Base-by-base conservation (phyloP, 768 basidiomycete species). In the Pleurotus pulmonarius region DNA sequence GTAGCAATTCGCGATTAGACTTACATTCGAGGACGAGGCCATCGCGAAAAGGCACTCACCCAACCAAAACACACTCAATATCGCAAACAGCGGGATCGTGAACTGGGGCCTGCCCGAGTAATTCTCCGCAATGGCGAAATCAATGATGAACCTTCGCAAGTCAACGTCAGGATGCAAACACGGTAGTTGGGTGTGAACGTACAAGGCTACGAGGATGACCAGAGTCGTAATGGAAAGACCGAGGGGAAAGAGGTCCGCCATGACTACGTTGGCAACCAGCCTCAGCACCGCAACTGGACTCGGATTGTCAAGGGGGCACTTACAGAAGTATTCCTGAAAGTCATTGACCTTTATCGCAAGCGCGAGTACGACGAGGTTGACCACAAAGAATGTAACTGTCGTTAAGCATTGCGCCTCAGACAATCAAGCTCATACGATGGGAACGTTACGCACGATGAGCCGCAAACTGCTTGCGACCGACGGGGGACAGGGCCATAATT, bases 311-410 rank as follows among this genome's bases (percentile, higher is more conserved):
- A 37, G 20, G 37, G 18, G 39, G 22, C 5, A 71, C 80, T 61
- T 57, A 85, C 83, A 86, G 70, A 80, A 85, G 66, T 77, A 86
- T 22, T 81, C 80, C 63, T 83, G 80, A 64, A 80, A 85, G 20
- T 69, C 62, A 67, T 85, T 85, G 45, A 86, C 80, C 46, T 74
- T 73, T 15, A 77, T 70, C 0, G 83, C 73, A 51, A 85, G 73
- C 9, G 74, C 82, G 40, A 86, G 70, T 12, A 82, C 80, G 48
- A 81, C 60, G 56, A 81, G 66, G 61, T 81, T 78, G 55, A 79
- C 64, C 29, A 81, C 47, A 49, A 80, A 72, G 57, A 83, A 68
- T 45, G 66, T 64, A 51, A 70, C 81, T 83, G 58, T 16, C 49
- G 26, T 8, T 29, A 29, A 29, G 26, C 26, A 29, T 29, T 29